A percentile compares a stretch with the other conserved stretches of the same genome.
Evolutionary conservation across 148 eudicot species (phyloP).

Genomic region (Rhododendron henanense): DNA sequence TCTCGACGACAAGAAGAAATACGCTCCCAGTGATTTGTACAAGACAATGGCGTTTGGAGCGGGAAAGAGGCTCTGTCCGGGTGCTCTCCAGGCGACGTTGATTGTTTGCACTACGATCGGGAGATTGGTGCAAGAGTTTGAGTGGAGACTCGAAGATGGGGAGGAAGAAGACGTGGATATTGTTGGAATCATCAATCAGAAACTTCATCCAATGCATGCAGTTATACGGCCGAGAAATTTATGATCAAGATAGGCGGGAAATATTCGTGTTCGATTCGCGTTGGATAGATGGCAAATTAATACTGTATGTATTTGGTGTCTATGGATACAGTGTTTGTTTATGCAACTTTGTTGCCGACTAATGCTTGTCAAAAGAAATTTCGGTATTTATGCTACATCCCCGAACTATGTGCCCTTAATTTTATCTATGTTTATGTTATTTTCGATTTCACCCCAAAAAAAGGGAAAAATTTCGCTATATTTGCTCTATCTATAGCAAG

Average conservation of each 20-base stretch:
- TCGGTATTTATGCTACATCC: too few species aligned
- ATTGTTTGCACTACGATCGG: conserved; percentile 58
- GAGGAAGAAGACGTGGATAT: conserved; percentile 66
- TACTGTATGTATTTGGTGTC: too few species aligned
- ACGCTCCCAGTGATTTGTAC: conserved; percentile 45
- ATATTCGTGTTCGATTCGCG: background rate
- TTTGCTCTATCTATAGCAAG: too few species aligned
- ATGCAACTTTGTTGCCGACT: too few species aligned
- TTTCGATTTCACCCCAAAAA: too few species aligned
- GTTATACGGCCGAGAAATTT: conserved; percentile 38
- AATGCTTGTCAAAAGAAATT: too few species aligned
- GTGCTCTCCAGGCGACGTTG: conserved; percentile 67
- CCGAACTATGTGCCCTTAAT: too few species aligned
- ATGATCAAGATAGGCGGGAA: background rate
- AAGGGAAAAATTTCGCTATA: too few species aligned
- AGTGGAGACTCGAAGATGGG: conserved; percentile 58
- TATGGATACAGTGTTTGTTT: too few species aligned
- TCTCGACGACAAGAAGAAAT: conserved; percentile 27
- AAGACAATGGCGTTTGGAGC: conserved; percentile 93
- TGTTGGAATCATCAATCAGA: conserved; percentile 62
- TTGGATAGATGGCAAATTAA: too few species aligned
- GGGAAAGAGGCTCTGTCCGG: conserved; percentile 83
- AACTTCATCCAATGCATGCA: conserved; percentile 63
- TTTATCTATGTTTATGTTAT: too few species aligned
- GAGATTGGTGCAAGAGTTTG: conserved; percentile 73